These are phyloP conservation scores for Exophiala sp. DNA, from an alignment of 2,329 filamentous ascomycete genomes.

Conservation along the genomic window DNA sequence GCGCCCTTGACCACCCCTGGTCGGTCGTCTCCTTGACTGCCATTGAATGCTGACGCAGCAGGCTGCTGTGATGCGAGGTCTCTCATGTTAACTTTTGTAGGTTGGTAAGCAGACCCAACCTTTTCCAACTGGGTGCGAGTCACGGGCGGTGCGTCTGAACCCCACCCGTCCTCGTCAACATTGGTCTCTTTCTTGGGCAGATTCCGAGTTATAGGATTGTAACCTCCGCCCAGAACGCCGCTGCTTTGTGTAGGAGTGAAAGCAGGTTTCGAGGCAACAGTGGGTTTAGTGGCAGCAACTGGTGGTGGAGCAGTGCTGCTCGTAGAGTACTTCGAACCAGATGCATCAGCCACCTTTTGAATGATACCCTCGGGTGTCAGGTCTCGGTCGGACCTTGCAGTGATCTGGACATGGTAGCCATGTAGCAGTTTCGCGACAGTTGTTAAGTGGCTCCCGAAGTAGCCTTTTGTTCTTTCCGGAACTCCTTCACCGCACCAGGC, in stretches of 20 bases:
- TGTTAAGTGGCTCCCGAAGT: conserved; percentile 91
- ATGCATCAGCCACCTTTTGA: conserved; percentile 90
- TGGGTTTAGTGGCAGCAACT: conserved; percentile 51
- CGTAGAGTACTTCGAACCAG: conserved; percentile 86
- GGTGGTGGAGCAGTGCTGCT: conserved; percentile 57
- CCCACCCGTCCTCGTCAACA: conserved; percentile 87
- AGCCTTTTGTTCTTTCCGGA: conserved; percentile 96
- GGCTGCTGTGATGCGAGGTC: conserved; percentile 70
- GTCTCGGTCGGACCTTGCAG: conserved; percentile 85
- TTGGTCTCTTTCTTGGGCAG: conserved; percentile 44
- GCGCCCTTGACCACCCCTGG: conserved; percentile 73
- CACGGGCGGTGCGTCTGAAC: conserved; percentile 85
- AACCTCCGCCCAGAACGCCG: conserved; percentile 46
- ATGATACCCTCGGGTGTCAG: conserved; percentile 83
- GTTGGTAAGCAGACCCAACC: conserved; percentile 87
- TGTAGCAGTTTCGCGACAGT: conserved; percentile 89
- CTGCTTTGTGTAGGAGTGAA: conserved; percentile 74
- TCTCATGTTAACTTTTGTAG: conserved; percentile 90
- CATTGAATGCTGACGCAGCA: conserved; percentile 61
- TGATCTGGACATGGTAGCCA: conserved; percentile 97
- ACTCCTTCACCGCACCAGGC: conserved; percentile 97
- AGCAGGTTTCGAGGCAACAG: conserved; percentile 81
- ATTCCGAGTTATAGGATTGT: conserved; percentile 61
- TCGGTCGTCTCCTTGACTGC: conserved; percentile 45
- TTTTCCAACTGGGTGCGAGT: conserved; percentile 85